These are phyloP conservation scores for Polygonum maritimum DNA, from an alignment of 148 eudicot genomes.

Conservation along the genomic window DNA sequence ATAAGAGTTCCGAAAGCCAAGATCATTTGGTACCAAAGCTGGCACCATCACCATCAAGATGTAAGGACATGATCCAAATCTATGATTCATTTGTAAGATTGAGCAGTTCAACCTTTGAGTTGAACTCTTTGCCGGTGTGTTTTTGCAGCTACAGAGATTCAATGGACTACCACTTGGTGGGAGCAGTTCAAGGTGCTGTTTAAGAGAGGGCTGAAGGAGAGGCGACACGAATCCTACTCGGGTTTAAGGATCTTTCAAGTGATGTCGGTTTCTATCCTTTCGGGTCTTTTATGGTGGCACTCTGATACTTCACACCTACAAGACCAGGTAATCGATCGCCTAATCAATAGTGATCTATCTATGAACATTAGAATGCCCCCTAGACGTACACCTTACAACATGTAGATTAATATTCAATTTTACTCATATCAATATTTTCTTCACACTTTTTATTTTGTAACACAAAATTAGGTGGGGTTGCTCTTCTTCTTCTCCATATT, in stretches of 20 bases:
- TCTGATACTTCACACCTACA: conserved; percentile 59
- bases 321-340: conserved; percentile 49
- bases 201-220: conserved; percentile 60
- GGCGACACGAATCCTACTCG: conserved; percentile 70
- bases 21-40: conserved; percentile 20
- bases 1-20: conserved; percentile 11
- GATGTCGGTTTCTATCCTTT: conserved; percentile 50
- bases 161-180: conserved; percentile 82
- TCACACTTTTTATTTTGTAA: not conserved
- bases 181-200: conserved; percentile 70
- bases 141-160: conserved; percentile 15
- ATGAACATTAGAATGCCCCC: no score
- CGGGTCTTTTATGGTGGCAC: conserved; percentile 91
- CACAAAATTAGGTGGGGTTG: conserved; percentile 50
- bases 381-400: no score
- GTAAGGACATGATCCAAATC: conserved; percentile 17
- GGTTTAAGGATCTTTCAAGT: conserved; percentile 68
- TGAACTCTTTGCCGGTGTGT: not conserved
- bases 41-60: conserved; percentile 25
- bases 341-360: no score
- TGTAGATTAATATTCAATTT: no score
- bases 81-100: not conserved
- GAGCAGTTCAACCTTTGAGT: not conserved
- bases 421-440: no score
- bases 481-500: conserved; percentile 88